Evolutionary conservation across 2,329 filamentous ascomycete species (phyloP), one percentile per base, ranked within the genome.

Genomic region (Beauveria asiatica): DNA sequence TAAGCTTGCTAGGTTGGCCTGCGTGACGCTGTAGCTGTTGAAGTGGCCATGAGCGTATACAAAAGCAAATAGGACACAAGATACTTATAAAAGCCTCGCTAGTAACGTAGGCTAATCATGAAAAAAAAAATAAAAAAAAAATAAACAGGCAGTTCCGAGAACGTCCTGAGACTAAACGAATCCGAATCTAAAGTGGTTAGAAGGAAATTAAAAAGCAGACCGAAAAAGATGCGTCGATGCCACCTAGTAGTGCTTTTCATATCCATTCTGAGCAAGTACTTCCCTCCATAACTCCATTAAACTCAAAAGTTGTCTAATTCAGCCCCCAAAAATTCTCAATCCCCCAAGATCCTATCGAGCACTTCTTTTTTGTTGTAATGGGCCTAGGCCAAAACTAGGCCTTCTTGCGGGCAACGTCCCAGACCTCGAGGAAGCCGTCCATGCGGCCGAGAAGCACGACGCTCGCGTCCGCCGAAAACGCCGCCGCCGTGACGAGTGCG

Each of bases 371-470:
- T 3, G 41, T 21, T 6, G 16, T 8, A n/a, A 16, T 5, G 16
- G 8, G 23, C 5, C 7, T 23, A n/a, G 25, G 11, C 13, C n/a
- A 10, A 17, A 45, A 11, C 41, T 50, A 60, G 3, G n/a, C 13
- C 45, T 51, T 50, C 37, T 27, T 60, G 25, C n/a, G 23, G 23
- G 46, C 44, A 13, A 72, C 55, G 62, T 73, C 67, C 68, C 71
- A 73, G 37, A 72, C 64, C 49, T 75, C 71, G 3, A 75, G 66
- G 45, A 64, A 63, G 1, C 73, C 73, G 9, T 70, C 68, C 64
- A 74, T 72, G 8, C 67, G 68, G 0, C 74, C 74, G 2, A 77
- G 53, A 0, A 74, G 64, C 60, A 77, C 23, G 9, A 62, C 62
- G 8, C 57, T 66, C 0, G 65, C 67, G n/a, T 74, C 67, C 16